Percentiles rank a stretch among this genome's conserved stretches.
Conservation (phyloP, 1,284 basidiomycete genomes). For the Sanghuangporus sanghuang region DNA sequence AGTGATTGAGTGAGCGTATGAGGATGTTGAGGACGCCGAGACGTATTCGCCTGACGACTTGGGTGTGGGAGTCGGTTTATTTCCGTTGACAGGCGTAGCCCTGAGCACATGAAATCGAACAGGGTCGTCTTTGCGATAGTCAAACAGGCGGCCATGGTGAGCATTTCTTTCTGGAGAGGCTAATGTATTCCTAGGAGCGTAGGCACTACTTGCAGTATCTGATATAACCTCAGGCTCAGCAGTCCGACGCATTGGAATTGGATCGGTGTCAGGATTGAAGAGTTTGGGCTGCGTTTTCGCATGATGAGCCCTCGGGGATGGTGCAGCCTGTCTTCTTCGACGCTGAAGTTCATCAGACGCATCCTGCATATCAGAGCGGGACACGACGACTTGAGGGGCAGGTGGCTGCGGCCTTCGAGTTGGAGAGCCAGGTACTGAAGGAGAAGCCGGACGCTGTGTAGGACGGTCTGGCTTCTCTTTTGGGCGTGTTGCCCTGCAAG, state of each 20-base stretch:
- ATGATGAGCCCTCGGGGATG: constrained; percentile 33
- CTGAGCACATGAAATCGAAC: constrained; percentile 68
- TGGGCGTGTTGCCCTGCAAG: constrained; percentile 39
- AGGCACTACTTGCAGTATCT: constrained; percentile 47
- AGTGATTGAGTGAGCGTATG: constrained; percentile 65
- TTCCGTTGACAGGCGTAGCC: constrained; percentile 31
- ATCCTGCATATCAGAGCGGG: constrained; percentile 43
- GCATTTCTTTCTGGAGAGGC: constrained; percentile 27
- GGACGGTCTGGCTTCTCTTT: constrained; percentile 44
- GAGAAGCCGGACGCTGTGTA: constrained; percentile 27
- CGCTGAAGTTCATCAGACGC: constrained; percentile 62
- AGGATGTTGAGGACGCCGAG: constrained; percentile 72
- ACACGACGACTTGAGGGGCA: constrained; percentile 32
- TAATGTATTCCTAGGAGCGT: constrained; percentile 37
- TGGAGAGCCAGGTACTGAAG: constrained; percentile 26
- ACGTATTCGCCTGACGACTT: constrained; percentile 64
- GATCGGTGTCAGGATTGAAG: constrained; percentile 67
- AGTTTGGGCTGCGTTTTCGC: constrained; percentile 41
- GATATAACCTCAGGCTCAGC: constrained; percentile 58
- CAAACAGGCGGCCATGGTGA: constrained; percentile 64
- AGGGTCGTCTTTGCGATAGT: constrained; percentile 81
- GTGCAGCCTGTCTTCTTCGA: constrained; percentile 54
- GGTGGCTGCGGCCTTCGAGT: constrained; percentile 29
- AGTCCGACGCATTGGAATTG: constrained; percentile 55
- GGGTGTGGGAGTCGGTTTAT: constrained; percentile 41